Base-by-base conservation (phyloP, 2,329 filamentous ascomycete genomes). In the Periconia digitata region DNA sequence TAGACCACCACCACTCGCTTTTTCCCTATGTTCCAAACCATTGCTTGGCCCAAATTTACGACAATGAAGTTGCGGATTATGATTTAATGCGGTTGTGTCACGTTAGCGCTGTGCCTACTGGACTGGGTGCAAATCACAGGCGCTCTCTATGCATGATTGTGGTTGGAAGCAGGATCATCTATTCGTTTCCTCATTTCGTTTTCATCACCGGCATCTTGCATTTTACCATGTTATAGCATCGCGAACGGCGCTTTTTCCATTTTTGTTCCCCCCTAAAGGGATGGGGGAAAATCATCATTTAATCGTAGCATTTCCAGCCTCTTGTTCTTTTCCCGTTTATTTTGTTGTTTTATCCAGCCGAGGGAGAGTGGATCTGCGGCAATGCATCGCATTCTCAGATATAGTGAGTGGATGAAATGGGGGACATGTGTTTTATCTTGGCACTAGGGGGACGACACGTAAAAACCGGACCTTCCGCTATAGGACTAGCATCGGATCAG, bases 41-140 rank as follows among this genome's bases (percentile, higher is more conserved):
- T n/a, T n/a, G n/a, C n/a, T 60, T 59, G 55, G 61, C 56, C 57
- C 59, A 10, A 40, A 15, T 16, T 8, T 16, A 13, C 22, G 21
- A 16, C 23, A 23, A 36, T 55, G 35, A 52, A 47, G 50, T 50
- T 53, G 49, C 49, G 21, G 54, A 47, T 57, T 48, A 57, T 50
- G 48, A 51, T n/a, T 43, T 35, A 49, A 55, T 46, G 51, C 40
- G 44, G 51, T 47, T 39, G 37, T 18, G 35, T 40, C 21, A 13
- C 22, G 44, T 50, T 47, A 40, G 18, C 21, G 35, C n/a, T 23
- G 21, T n/a, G 44, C 54, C 58, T 56, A 60, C 59, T 60, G 59
- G 59, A 52, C 38, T 62, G 51, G 57, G 56, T 32, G 27, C 27
- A 32, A n/a, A n/a, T n/a, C 27, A 4, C 24, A 13, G 13, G n/a